Conservation (phyloP, 1,284 basidiomycete species). For the Limonomyces culmigenus region DNA sequence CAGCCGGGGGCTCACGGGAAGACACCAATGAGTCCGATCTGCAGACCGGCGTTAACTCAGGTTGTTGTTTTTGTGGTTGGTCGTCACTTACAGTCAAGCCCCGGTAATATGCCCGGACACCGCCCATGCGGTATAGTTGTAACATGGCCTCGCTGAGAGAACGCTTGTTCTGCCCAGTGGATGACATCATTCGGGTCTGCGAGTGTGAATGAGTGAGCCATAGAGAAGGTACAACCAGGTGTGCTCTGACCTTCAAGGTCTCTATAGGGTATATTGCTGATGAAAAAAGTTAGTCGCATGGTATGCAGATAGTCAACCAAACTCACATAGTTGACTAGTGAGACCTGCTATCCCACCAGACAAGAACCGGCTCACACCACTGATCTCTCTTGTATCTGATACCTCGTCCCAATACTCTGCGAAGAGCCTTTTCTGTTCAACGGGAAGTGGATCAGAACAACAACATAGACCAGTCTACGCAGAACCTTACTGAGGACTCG, state of each 20-base stretch:
- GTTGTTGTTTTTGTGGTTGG: neutral
- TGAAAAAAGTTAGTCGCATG: constrained; percentile 6
- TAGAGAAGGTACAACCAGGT: constrained; percentile 2
- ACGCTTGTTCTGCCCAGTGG: constrained; percentile 41
- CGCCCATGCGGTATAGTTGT: constrained; percentile 69
- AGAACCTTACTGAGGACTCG: constrained; percentile 63
- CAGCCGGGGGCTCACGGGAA: constrained; percentile 48
- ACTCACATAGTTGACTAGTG: constrained; percentile 77
- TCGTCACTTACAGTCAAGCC: constrained; percentile 61
- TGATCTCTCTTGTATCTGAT: constrained; percentile 80
- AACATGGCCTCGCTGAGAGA: constrained; percentile 42
- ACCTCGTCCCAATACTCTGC: constrained; percentile 87
- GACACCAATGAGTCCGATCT: constrained; percentile 82
- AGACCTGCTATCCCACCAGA: constrained; percentile 94
- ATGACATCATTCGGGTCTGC: constrained; percentile 90
- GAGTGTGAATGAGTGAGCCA: constrained; percentile 5
- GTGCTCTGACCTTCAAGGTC: constrained; percentile 52
- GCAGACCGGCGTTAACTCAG: constrained; percentile 3
- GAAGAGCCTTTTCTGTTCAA: constrained; percentile 73
- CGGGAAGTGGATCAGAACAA: neutral
- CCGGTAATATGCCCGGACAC: constrained; percentile 76
- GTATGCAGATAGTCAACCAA: constrained; percentile 3
- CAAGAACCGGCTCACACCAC: constrained; percentile 82
- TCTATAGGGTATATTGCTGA: constrained; percentile 81
- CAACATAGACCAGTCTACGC: constrained; percentile 4